phyloP scores from a whole-genome alignment of 2,329 filamentous ascomycete species.

The Cryphonectria carpinicola region DNA sequence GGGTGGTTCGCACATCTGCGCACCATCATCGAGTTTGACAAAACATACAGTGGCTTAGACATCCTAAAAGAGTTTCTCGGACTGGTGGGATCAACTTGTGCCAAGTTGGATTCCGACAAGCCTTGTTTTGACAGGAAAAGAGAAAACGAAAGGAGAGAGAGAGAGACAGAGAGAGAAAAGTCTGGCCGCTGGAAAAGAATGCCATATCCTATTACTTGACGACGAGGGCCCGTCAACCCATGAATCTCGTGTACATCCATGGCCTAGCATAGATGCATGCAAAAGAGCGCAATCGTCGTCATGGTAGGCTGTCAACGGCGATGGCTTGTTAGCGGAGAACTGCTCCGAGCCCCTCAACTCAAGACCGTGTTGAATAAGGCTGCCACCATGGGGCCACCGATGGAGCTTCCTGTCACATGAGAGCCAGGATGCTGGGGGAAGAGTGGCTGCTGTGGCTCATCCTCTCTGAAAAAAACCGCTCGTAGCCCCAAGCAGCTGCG shows the following conservation, averaged over 20 bases:
- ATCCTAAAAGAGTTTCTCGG: background rate
- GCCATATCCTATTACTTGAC: background rate
- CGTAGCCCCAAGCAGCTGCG: background rate
- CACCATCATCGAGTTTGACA: background rate
- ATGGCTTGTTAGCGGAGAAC: background rate
- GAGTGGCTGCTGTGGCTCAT: background rate
- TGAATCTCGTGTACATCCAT: background rate
- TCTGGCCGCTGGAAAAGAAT: background rate
- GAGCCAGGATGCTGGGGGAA: background rate
- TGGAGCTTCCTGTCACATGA: background rate
- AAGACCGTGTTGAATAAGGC: background rate
- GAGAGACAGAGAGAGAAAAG: background rate
- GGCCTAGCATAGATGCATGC: background rate
- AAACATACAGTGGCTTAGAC: background rate
- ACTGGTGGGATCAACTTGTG: background rate
- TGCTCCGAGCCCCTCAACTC: background rate
- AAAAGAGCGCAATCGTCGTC: background rate
- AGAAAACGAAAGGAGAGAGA: background rate
- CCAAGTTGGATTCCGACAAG: background rate
- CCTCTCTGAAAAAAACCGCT: background rate
- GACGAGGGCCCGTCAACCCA: background rate
- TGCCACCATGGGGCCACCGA: background rate
- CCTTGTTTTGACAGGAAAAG: background rate
- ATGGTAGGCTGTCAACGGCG: background rate
- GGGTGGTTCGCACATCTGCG: background rate